A percentile compares a stretch with the other conserved stretches of the same genome.
These are phyloP conservation scores for Barnettozyma sp. DNA, from an alignment of 805 yeast species.

Conservation along the genomic window DNA sequence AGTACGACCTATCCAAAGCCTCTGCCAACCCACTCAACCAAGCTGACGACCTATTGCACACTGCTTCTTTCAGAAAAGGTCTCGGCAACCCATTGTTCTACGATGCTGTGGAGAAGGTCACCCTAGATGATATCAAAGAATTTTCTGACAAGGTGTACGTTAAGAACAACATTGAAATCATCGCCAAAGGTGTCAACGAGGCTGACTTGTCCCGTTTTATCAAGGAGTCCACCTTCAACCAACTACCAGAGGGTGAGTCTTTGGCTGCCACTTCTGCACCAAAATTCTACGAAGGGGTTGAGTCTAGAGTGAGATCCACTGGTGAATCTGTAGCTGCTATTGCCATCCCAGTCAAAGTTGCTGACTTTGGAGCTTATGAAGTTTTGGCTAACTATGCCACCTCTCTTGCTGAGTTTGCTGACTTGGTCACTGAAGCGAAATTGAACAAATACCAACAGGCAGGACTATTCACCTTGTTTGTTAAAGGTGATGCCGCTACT, in stretches of 20 bases:
- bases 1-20: constrained; percentile 52
- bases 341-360: constrained; percentile 68
- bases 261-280: constrained; percentile 34
- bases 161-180: constrained; percentile 61
- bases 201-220: constrained; percentile 65
- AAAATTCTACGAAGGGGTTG: constrained; percentile 54
- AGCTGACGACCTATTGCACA: constrained; percentile 76
- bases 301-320: constrained; percentile 55
- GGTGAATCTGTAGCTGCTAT: constrained; percentile 70
- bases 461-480: constrained; percentile 69
- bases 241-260: constrained; percentile 56
- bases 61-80: constrained; percentile 77
- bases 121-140: constrained; percentile 56
- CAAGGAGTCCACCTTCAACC: constrained; percentile 54
- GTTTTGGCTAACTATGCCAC: constrained; percentile 62
- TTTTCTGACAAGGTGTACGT: constrained; percentile 66
- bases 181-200: constrained; percentile 67
- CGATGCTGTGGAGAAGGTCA: constrained; percentile 53
- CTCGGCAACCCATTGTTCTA: constrained; percentile 78
- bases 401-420: constrained; percentile 46
- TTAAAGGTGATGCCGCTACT: constrained; percentile 50
- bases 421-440: constrained; percentile 45
- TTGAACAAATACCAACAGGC: constrained; percentile 68
- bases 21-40: constrained; percentile 43
- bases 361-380: constrained; percentile 59